A percentile compares a stretch with the other conserved stretches of the same genome.
phyloP scores from a whole-genome alignment of 768 basidiomycete genomes.

The Boletus rubescentipes region DNA sequence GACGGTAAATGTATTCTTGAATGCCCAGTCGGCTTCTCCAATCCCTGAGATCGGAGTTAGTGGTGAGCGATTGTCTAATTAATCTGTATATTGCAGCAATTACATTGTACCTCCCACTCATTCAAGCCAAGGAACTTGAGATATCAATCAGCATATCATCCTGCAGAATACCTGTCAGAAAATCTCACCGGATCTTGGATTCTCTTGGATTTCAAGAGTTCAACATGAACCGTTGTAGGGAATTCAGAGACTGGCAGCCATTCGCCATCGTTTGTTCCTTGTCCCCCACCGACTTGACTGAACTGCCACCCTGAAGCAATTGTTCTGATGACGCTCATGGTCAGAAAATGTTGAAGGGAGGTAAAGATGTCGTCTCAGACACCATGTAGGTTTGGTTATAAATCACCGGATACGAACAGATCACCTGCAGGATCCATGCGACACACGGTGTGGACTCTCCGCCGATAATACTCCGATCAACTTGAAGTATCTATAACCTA shows the following conservation, averaged over 20 bases:
- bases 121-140: constrained; percentile 69
- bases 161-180: not conserved
- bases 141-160: constrained; percentile 9
- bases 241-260: constrained; percentile 65
- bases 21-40: constrained; percentile 84
- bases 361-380: not conserved
- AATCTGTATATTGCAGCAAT: constrained; percentile 19
- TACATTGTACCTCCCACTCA: constrained; percentile 92
- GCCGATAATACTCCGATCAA: constrained; percentile 16
- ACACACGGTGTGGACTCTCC: not conserved
- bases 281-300: constrained; percentile 61
- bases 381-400: not conserved
- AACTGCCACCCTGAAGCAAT: constrained; percentile 60
- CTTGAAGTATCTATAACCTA: not conserved
- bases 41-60: constrained; percentile 65
- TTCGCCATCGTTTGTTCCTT: constrained; percentile 59
- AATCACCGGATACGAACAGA: not conserved
- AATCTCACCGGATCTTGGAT: constrained; percentile 82
- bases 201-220: constrained; percentile 66
- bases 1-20: constrained; percentile 64
- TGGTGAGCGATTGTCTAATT: not conserved
- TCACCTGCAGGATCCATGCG: not conserved
- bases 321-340: constrained; percentile 25
- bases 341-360: not conserved
- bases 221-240: constrained; percentile 87